Percentiles rank a stretch among this genome's conserved stretches.
These are phyloP conservation scores for Curvularia eragrostidis DNA, from an alignment of 2,329 filamentous ascomycete species.

Conservation along the genomic window DNA sequence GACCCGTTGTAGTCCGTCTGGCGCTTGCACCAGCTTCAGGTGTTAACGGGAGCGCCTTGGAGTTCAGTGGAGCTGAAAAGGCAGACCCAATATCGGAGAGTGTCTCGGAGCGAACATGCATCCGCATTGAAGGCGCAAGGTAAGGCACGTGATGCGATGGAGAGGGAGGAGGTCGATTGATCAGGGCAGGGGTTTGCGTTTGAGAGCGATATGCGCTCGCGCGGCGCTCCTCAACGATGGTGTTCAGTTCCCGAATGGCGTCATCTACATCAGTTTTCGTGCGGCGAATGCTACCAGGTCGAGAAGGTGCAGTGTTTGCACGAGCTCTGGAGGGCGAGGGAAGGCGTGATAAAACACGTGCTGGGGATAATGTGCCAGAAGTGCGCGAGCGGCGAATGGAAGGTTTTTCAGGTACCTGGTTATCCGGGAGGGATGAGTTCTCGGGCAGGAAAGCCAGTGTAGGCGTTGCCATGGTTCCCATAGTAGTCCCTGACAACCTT, in stretches of 20 bases:
- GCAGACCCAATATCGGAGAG: conserved; percentile 58
- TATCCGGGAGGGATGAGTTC: conserved; percentile 29
- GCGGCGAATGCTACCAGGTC: conserved; percentile 48
- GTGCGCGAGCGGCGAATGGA: conserved; percentile 39
- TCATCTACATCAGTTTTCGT: conserved; percentile 52
- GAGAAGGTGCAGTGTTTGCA: conserved; percentile 45
- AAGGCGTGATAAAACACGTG: conserved; percentile 38
- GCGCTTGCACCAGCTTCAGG: conserved; percentile 15
- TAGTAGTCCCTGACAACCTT: conserved; percentile 31
- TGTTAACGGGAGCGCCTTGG: conserved; percentile 35
- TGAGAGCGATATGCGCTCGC: conserved; percentile 46
- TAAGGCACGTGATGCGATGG: conserved; percentile 54
- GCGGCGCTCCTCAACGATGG: conserved; percentile 57
- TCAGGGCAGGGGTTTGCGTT: conserved; percentile 36
- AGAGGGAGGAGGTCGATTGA: conserved; percentile 40
- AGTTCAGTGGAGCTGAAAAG: conserved; percentile 51
- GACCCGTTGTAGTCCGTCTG: conserved; percentile 27
- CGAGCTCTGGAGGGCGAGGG: conserved; percentile 46
- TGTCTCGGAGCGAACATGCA: conserved; percentile 56
- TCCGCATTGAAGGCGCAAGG: conserved; percentile 54
- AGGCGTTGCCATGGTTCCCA: conserved; percentile 34
- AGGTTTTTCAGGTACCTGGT: conserved; percentile 29
- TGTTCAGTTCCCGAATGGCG: conserved; percentile 58
- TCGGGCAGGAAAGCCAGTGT: conserved; percentile 35
- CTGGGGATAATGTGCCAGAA: conserved; percentile 31